phyloP scores from a whole-genome alignment of 179 eudicot species.

The Actinidia arguta region DNA sequence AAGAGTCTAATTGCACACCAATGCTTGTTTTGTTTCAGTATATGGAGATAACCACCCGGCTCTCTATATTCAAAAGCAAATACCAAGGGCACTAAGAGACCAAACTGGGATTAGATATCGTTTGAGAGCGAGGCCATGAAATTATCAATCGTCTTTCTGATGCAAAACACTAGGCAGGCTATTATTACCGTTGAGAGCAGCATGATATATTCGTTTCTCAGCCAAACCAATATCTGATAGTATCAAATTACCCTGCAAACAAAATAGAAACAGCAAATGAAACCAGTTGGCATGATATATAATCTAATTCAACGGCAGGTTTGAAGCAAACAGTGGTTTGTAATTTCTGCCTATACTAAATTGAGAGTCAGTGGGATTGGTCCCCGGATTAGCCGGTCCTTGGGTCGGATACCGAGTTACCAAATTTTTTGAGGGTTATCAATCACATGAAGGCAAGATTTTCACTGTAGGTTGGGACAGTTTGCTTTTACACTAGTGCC shows the following conservation, averaged over 20 bases:
- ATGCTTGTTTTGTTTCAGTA: slow-evolving; percentile 2
- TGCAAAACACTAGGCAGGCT: slow-evolving; percentile 81
- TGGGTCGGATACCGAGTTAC: too few species aligned
- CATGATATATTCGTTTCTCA: slow-evolving; percentile 92
- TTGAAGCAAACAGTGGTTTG: background rate
- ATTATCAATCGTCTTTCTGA: slow-evolving; percentile 93
- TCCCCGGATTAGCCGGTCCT: too few species aligned
- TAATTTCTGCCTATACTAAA: background rate
- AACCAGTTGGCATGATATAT: slow-evolving; percentile 1
- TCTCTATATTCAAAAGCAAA: slow-evolving; percentile 33
- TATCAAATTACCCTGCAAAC: slow-evolving; percentile 76
- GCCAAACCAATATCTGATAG: slow-evolving; percentile 92
- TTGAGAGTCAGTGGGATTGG: background rate
- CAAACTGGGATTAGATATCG: slow-evolving; percentile 43
- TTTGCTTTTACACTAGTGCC: background rate
- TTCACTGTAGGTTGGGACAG: background rate
- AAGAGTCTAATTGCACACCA: slow-evolving; percentile 19
- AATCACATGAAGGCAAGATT: background rate
- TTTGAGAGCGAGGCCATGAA: slow-evolving; percentile 57
- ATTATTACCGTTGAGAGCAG: slow-evolving; percentile 92
- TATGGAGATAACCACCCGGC: slow-evolving; percentile 30
- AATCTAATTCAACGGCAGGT: background rate
- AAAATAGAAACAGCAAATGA: slow-evolving; percentile 19
- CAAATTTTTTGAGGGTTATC: background rate
- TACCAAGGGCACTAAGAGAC: slow-evolving; percentile 25